Conservation (phyloP, 495 filamentous ascomycete species). For the Pyrenopolyporus hunteri region DNA sequence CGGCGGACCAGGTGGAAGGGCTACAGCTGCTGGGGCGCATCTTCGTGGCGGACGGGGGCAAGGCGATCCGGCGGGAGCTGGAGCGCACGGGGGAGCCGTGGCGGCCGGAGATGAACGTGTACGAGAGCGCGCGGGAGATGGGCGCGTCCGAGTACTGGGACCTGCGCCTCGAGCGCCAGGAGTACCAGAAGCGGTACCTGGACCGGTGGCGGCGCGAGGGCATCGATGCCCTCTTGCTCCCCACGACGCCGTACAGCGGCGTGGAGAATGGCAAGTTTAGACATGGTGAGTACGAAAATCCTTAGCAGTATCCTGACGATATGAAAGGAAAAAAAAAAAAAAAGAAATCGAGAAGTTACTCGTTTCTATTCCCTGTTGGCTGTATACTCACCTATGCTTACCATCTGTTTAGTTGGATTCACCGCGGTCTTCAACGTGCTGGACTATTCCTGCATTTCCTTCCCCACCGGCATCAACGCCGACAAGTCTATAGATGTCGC, state of each 20-base stretch:
- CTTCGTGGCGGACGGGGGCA: constrained; percentile 79
- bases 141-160: constrained; percentile 77
- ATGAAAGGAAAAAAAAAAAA: too few relatives aligned
- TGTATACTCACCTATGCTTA: too few relatives aligned
- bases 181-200: constrained; percentile 73
- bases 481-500: constrained; percentile 67
- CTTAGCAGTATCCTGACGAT: too few relatives aligned
- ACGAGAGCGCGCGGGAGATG: constrained; percentile 63
- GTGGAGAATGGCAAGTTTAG: constrained; percentile 78
- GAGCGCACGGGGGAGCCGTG: constrained; percentile 78
- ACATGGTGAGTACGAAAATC: constrained; percentile 55
- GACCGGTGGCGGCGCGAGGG: constrained; percentile 73
- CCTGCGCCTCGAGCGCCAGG: constrained; percentile 70
- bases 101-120: constrained; percentile 68
- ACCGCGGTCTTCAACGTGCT: constrained; percentile 69
- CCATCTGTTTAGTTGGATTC: constrained; percentile 67
- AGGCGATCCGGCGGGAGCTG: constrained; percentile 71
- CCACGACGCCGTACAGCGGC: constrained; percentile 72
- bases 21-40: constrained; percentile 74
- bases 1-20: constrained; percentile 65
- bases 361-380: not conserved
- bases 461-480: constrained; percentile 71
- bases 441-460: constrained; percentile 44
- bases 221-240: constrained; percentile 75
- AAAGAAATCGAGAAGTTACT: not conserved